These are phyloP conservation scores for Fragaria vesca DNA, from an alignment of 306 rosid species.

Conservation along the genomic window DNA sequence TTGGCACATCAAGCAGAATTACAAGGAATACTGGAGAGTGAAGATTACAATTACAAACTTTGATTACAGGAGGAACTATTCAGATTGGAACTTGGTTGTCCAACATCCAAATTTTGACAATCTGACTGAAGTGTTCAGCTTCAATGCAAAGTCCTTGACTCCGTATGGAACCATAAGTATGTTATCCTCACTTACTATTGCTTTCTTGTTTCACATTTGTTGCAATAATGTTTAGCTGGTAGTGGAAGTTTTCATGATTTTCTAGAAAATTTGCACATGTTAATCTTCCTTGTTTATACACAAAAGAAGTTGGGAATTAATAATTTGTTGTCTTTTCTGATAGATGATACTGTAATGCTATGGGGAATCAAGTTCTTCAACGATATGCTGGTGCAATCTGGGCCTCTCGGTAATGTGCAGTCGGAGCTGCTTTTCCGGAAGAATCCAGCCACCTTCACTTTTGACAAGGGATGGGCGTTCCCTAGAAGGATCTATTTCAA, in stretches of 20 bases:
- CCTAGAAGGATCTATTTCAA: constrained; percentile 83
- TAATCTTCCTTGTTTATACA: neutral
- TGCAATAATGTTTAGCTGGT: too few relatives aligned
- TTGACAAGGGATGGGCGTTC: constrained; percentile 93
- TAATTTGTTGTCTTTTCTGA: constrained; percentile 21
- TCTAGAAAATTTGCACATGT: neutral
- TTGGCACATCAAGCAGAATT: constrained; percentile 85
- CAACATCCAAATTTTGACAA: constrained; percentile 93
- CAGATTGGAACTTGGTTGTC: constrained; percentile 79
- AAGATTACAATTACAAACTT: constrained; percentile 82
- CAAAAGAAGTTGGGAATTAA: neutral
- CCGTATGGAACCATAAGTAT: constrained; percentile 74
- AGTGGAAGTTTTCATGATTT: neutral
- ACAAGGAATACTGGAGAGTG: constrained; percentile 85
- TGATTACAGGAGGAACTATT: constrained; percentile 71
- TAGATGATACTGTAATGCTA: constrained; percentile 89
- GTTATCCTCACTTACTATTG: constrained; percentile 18
- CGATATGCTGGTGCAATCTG: constrained; percentile 80
- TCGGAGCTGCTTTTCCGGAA: constrained; percentile 78
- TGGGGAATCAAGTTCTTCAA: constrained; percentile 89
- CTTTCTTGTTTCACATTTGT: too few relatives aligned
- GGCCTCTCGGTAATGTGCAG: constrained; percentile 75
- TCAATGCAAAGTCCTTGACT: constrained; percentile 58
- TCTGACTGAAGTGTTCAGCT: constrained; percentile 80
- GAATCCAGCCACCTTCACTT: constrained; percentile 62